These are phyloP conservation scores for Nitzschia inconspicua DNA, from an alignment of 108 stramenopile species.

Conservation along the genomic window DNA sequence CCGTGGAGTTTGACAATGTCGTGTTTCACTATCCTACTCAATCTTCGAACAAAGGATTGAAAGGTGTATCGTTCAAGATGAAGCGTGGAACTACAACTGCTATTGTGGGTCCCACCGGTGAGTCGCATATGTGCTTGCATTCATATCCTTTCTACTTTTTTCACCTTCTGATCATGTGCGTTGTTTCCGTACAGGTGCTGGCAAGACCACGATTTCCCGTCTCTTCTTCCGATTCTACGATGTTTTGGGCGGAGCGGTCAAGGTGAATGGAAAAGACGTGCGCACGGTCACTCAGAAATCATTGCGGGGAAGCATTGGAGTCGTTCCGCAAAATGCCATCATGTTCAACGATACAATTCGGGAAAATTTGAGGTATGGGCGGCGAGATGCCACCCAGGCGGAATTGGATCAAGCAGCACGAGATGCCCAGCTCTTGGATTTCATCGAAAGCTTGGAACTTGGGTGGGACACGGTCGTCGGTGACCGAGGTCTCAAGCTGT, in stretches of 20 bases:
- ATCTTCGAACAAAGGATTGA: conserved; percentile 69
- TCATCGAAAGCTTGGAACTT: conserved; percentile 75
- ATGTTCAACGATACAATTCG: conserved; percentile 95
- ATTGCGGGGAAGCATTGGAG: conserved; percentile 83
- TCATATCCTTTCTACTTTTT: not conserved
- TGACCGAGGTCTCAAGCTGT: conserved; percentile 93
- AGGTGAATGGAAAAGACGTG: conserved; percentile 92
- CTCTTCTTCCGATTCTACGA: conserved; percentile 95
- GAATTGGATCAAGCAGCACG: conserved; percentile 69
- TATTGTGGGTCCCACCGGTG: conserved; percentile 91
- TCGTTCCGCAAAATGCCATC: conserved; percentile 90
- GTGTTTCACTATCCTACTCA: conserved; percentile 93
- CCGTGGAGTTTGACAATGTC: conserved; percentile 93
- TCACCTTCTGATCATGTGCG: not conserved
- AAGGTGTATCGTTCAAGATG: conserved; percentile 88
- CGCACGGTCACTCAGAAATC: conserved; percentile 74
- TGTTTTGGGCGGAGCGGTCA: conserved; percentile 79
- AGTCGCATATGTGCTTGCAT: not conserved
- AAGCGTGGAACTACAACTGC: conserved; percentile 93
- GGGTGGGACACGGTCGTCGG: conserved; percentile 96
- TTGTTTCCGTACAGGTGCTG: conserved; percentile 40
- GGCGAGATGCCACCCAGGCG: conserved; percentile 65
- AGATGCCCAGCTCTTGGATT: conserved; percentile 75
- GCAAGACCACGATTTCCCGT: conserved; percentile 91
- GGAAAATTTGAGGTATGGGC: conserved; percentile 86